Evolutionary conservation across 73 alveolate genomes (phyloP).

Genomic region (Paramecium sexaurelia): DNA sequence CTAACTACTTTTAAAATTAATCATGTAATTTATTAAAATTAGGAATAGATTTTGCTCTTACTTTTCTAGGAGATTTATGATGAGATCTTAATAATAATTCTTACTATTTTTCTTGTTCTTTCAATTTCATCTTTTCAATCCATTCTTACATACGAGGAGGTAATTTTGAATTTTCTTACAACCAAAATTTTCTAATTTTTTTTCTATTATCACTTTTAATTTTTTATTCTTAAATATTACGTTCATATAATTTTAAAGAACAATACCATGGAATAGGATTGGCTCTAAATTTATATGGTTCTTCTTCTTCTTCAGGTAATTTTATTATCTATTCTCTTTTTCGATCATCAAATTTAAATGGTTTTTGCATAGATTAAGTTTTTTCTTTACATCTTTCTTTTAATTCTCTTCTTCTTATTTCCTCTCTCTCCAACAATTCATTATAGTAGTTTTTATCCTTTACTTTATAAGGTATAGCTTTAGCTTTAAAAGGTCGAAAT

Average conservation of each 20-base stretch:
- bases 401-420: slow-evolving; percentile 36
- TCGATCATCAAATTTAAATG: slow-evolving; percentile 28
- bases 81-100: background rate
- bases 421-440: slow-evolving; percentile 23
- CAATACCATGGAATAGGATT: slow-evolving; percentile 57
- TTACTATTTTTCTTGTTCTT: background rate
- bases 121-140: background rate
- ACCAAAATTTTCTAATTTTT: slow-evolving; percentile 40
- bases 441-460: slow-evolving; percentile 35
- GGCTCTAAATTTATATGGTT: slow-evolving; percentile 26
- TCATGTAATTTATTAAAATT: slow-evolving; percentile 10
- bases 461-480: background rate
- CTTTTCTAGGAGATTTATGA: background rate
- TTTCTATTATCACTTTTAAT: slow-evolving; percentile 14
- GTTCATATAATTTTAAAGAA: slow-evolving; percentile 20
- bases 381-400: background rate
- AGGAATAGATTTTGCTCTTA: background rate
- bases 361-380: background rate
- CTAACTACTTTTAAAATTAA: background rate
- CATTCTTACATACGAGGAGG: slow-evolving; percentile 50
- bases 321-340: background rate
- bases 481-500: slow-evolving; percentile 36
- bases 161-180: background rate
- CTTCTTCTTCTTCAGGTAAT: background rate
- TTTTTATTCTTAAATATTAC: background rate